Base-by-base conservation (phyloP, 352 stramenopile genomes). In the Phytophthora crassamura region DNA sequence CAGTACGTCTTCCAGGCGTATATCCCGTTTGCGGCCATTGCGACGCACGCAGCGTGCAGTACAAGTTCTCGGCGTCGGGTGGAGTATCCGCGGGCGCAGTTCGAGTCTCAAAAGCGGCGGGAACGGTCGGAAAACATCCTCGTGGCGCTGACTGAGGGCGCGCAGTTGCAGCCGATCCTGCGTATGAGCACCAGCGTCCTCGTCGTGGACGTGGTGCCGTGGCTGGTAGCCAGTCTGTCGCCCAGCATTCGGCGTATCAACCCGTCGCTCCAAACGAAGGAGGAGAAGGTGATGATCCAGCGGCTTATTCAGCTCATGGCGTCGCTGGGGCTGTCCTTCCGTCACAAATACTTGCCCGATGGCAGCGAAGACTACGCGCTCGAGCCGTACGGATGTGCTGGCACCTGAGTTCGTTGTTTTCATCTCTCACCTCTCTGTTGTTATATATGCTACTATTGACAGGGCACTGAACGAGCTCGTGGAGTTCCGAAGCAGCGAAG, bases 231-330 rank as follows among this genome's bases (percentile, higher is more conserved):
- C 11, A 87, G 69, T 28, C 61, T 95, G 38, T 85, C 85, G 16
- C 87, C 87, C 7, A 78, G 71, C 9, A 80, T 95, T 51, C 80
- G 82, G 3, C 80, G 80, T 22, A 60, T 82, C 28, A 90, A 89
- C 28, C 64, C 78, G 15, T 76, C 75, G 36, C 39, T 90, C n/a
- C 80, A 91, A 50, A 78, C 73, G 0, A 73, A 80, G 20, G 82
- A 92, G 30, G 85, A 94, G 51, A 90, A 90, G 39, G 60, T 68
- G 32, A 86, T 81, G 67, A 78, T 92, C 52, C 38, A 82, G 56
- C 75, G 82, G 4, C 71, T 95, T 2, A 91, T 94, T 50, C 64
- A 90, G 22, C 66, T 93, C 48, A 93, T 95, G 82, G 64, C 86
- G n/a, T 78, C 82, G 36, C 73, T 95, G 22, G 84, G 86, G 4